Evolutionary conservation across 352 stramenopile genomes (phyloP).

Genomic region (Globisporangium splendens): DNA sequence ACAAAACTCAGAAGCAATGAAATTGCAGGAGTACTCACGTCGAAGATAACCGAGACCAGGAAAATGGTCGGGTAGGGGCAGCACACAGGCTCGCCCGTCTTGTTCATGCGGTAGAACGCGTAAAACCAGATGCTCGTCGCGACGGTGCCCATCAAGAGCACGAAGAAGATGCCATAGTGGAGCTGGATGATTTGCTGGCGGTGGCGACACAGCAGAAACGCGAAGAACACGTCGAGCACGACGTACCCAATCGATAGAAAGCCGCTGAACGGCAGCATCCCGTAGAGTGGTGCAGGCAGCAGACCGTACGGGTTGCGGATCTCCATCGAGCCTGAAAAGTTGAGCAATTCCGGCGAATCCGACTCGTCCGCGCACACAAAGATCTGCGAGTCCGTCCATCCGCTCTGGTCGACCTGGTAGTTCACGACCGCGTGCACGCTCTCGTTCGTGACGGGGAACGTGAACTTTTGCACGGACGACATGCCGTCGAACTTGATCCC

Average conservation of each 20-base stretch:
- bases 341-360: slow-evolving; percentile 38
- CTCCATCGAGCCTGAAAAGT: slow-evolving; percentile 67
- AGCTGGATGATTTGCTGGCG: slow-evolving; percentile 71
- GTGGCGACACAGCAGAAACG: slow-evolving; percentile 60
- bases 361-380: slow-evolving; percentile 71
- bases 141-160: slow-evolving; percentile 73
- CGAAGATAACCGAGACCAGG: slow-evolving; percentile 76
- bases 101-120: slow-evolving; percentile 86
- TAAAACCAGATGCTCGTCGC: slow-evolving; percentile 72
- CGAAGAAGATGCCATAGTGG: slow-evolving; percentile 79
- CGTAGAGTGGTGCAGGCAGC: slow-evolving; percentile 77
- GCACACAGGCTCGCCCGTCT: slow-evolving; percentile 84
- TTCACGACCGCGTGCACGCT: slow-evolving; percentile 42
- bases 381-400: slow-evolving; percentile 80
- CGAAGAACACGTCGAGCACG: slow-evolving; percentile 77
- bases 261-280: slow-evolving; percentile 81
- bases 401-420: slow-evolving; percentile 58
- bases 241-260: slow-evolving; percentile 74
- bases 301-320: slow-evolving; percentile 81
- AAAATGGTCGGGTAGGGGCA: slow-evolving; percentile 87
- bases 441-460: slow-evolving; percentile 60
- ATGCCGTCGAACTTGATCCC: slow-evolving; percentile 57
- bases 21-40: slow-evolving; percentile 38
- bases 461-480: slow-evolving; percentile 54
- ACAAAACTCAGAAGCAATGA: not conserved